Conservation (phyloP, 805 yeast species). For the Candida manassasensis region DNA sequence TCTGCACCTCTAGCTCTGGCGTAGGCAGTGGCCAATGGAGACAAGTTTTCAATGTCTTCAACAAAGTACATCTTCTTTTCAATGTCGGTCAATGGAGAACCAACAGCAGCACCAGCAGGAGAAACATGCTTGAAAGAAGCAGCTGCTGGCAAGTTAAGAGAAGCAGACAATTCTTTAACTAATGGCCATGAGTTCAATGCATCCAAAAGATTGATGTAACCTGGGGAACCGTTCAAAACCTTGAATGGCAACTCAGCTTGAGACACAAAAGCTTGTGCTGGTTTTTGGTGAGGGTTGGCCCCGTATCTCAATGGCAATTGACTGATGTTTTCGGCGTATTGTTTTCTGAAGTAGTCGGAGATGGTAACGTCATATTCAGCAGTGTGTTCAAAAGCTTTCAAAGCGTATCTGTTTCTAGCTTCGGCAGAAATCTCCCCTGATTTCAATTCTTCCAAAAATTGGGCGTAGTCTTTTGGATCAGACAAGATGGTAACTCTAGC, state of each 20-base stretch:
- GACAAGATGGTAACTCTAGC: conserved; percentile 91
- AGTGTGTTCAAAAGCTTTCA: conserved; percentile 97
- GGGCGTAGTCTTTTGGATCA: conserved; percentile 91
- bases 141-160: conserved; percentile 95
- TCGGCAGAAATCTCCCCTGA: conserved; percentile 67
- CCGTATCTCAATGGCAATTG: conserved; percentile 97
- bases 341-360: conserved; percentile 95
- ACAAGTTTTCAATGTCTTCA: conserved; percentile 86
- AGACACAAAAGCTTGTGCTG: conserved; percentile 92
- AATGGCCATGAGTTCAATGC: conserved; percentile 98
- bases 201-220: conserved; percentile 93
- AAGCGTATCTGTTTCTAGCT: conserved; percentile 78
- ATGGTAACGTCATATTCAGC: conserved; percentile 96
- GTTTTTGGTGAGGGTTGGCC: conserved; percentile 98
- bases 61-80: conserved; percentile 97
- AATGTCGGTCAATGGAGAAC: conserved; percentile 82
- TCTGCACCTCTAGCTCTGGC: conserved; percentile 99
- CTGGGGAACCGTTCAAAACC: conserved; percentile 93
- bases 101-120: conserved; percentile 99
- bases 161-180: conserved; percentile 92
- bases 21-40: conserved; percentile 96
- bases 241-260: conserved; percentile 90
- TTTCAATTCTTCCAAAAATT: conserved; percentile 75
- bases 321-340: conserved; percentile 82
- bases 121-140: conserved; percentile 98